These are phyloP conservation scores for Aspergillus floridensis DNA, from an alignment of 2,329 filamentous ascomycete genomes.

Conservation along the genomic window DNA sequence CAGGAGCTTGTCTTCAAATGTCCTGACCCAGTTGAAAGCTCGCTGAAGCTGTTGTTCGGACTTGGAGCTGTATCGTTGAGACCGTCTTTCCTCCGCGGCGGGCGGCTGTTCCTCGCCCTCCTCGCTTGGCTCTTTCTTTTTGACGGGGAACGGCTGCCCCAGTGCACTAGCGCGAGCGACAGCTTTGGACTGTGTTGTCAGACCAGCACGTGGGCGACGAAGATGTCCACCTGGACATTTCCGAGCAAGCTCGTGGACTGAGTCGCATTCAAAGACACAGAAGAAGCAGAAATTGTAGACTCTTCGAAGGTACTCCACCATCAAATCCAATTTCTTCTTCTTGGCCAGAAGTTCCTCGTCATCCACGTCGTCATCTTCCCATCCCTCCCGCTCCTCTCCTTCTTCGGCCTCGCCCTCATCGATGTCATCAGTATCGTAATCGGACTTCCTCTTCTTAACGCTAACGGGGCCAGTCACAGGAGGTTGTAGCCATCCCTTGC, in stretches of 20 bases:
- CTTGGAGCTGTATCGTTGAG: slow-evolving; percentile 67
- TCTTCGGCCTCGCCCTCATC: slow-evolving; percentile 68
- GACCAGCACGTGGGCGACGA: slow-evolving; percentile 79
- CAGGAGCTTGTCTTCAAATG: slow-evolving; percentile 93
- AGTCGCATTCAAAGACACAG: slow-evolving; percentile 98
- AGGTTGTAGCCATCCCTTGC: slow-evolving; percentile 73
- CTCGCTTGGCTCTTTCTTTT: slow-evolving; percentile 66
- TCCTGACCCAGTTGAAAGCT: slow-evolving; percentile 98
- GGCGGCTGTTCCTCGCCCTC: slow-evolving; percentile 64
- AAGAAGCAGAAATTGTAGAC: slow-evolving; percentile 99
- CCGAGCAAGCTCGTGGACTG: slow-evolving; percentile 88
- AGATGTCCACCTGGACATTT: slow-evolving; percentile 98
- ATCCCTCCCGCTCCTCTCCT: slow-evolving; percentile 73
- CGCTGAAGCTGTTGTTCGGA: slow-evolving; percentile 88
- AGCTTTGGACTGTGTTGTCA: slow-evolving; percentile 77
- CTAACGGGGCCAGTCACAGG: slow-evolving; percentile 43
- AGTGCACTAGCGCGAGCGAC: slow-evolving; percentile 81
- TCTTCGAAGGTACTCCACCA: slow-evolving; percentile 93
- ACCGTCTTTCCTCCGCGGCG: slow-evolving; percentile 70
- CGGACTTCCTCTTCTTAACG: slow-evolving; percentile 58
- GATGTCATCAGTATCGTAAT: slow-evolving; percentile 37
- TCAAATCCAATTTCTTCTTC: slow-evolving; percentile 94
- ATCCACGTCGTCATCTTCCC: slow-evolving; percentile 69
- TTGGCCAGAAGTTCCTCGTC: slow-evolving; percentile 85
- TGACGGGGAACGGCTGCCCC: slow-evolving; percentile 79